Base-by-base conservation (phyloP, 148 eudicot genomes). In the Amaranthus hypochondriacus region DNA sequence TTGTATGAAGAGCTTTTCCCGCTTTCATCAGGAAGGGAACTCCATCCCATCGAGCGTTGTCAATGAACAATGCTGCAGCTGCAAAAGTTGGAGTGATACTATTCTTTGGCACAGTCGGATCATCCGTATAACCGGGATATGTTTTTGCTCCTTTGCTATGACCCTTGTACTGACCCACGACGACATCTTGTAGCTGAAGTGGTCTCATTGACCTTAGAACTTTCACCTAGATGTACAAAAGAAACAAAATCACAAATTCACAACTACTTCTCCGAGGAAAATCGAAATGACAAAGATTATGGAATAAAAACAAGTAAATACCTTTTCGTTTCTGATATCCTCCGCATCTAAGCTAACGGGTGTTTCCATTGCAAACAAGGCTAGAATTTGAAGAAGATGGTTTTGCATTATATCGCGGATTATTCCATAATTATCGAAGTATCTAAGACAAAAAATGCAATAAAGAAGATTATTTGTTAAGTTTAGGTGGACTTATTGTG, bases 11-110 rank as follows among this genome's bases (percentile, higher is more conserved):
- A 47, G 90, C 96, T 86, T 88, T 89, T 54, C 98, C 98, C 8
- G 91, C 96, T 84, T 88, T 93, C 87, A 93, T 93, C 39, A 93
- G 76, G 77, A 93, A 93, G 68, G 98, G 98, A 52, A 93, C 98
- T 18, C 98, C 98, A 81, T 93, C 98, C 98, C 98, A 93, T 58
- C 98, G 79, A 49, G 98, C 94, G 83, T 93, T 93, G 66, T 91
- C 80, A 6, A 93, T 91, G 78, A 86, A 88, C 55, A 93, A 74
- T 15, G 96, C 94, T 6, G 93, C 89, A n/a, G 94, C 98, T 74
- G 89, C 90, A 76, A 87, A 93, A 43, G 98, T 93, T 9, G 98
- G 96, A 69, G 92, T 90, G 21, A 81, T 56, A 74, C 93, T 89
- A 56, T 81, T 62, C 51, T 83, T 86, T 28, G 92, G 87, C 78